Base-by-base conservation (phyloP, 352 stramenopile species). In the Pythium phragmitis region DNA sequence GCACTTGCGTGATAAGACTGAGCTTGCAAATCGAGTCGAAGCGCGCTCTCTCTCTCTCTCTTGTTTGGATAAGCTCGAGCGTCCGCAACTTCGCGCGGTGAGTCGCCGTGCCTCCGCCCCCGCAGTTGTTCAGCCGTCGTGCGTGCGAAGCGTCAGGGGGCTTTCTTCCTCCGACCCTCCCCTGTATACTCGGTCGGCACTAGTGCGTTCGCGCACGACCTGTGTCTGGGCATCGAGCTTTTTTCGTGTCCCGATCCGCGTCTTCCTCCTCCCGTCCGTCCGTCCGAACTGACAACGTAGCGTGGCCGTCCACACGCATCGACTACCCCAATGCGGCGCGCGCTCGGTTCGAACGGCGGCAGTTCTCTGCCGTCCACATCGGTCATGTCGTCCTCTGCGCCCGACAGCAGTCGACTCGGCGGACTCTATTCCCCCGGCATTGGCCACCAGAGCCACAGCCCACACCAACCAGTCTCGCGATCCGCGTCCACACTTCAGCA, bases 331-430 rank as follows among this genome's bases (percentile, higher is more conserved):
- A 66, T 66, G 60, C 60, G 60, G 8, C 60, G 60, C 17, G 60
- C 60, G 16, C 50, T 66, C 41, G 60, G 56, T 5, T 52, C 42
- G 19, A 60, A 49, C 41, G 30, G 39, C 39, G 51, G 54, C 39
- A 41, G 54, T 45, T 64, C 57, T 11, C 49, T 62, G 49, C 51
- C 51, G 19, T 41, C 57, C 19, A 16, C 57, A 26, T 70, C 55
- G 12, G 36, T 49, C 47, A 47, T 65, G 41, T 62, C 62, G 16
- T 30, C 37, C 17, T 60, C 48, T 16, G 63, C 55, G 23, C 55
- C 57, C 43, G 63, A 65, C 36, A 34, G 42, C 57, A 50, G 47
- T 21, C 49, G 26, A 13, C 43, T 61, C 45, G 39, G n/a, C 6
- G 45, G 48, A 2, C 19, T 59, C 17, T 53, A 53, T n/a, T 49